Evolutionary conservation across 139 green algal genomes (phyloP).

Genomic region (Chlorella sp.): DNA sequence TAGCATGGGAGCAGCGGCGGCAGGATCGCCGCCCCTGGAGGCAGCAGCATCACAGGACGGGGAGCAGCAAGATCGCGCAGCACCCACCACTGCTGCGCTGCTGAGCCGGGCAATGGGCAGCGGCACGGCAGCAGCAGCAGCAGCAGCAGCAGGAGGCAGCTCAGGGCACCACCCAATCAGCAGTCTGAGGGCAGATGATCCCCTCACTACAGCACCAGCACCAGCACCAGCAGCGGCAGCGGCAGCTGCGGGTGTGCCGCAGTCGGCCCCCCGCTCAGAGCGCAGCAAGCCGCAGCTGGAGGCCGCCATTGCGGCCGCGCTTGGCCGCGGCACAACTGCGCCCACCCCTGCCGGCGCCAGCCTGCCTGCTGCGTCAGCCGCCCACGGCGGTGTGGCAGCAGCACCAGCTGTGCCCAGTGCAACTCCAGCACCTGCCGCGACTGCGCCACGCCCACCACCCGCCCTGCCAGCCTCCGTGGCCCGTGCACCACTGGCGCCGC

Average conservation of each 20-base stretch:
- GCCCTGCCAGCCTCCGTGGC: not conserved
- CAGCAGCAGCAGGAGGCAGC: not conserved
- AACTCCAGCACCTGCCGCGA: too few relatives aligned
- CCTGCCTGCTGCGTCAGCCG: not conserved
- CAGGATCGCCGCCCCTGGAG: not conserved
- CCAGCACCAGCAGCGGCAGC: not conserved
- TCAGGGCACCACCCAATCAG: not conserved
- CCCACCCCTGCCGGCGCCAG: not conserved
- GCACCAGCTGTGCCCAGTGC: not conserved
- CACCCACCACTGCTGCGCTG: not conserved
- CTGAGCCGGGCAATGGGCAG: not conserved
- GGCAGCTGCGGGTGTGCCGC: not conserved
- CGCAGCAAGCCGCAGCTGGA: conserved; percentile 40
- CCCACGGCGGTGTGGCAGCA: not conserved
- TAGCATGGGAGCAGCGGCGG: not conserved
- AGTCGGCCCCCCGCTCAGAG: not conserved
- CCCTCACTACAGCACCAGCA: not conserved
- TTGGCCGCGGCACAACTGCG: not conserved
- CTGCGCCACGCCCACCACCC: not conserved
- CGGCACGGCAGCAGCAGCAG: not conserved
- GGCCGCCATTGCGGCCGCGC: conserved; percentile 45
- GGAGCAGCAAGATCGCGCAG: not conserved
- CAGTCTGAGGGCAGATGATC: not conserved
- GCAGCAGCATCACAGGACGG: not conserved
- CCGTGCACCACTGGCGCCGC: not conserved